A percentile compares a stretch with the other conserved stretches of the same genome.
These are phyloP conservation scores for Colletotrichum sp. DNA, from an alignment of 2,329 filamentous ascomycete species.

Conservation along the genomic window DNA sequence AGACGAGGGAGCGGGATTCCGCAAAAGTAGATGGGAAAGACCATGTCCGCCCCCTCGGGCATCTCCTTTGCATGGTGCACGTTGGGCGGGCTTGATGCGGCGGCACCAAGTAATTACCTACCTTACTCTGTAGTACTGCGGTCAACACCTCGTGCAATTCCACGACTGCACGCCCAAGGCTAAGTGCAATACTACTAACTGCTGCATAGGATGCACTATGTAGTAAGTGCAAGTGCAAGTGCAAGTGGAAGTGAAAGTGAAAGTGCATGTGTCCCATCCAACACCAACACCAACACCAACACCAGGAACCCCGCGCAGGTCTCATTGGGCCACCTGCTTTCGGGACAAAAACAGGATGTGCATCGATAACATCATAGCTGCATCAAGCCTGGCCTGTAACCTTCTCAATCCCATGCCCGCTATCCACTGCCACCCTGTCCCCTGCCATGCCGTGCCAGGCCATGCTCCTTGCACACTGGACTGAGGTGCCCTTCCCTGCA, in stretches of 20 bases:
- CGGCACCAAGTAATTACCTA: background rate
- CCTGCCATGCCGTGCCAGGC: background rate
- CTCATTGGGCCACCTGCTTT: slow-evolving; percentile 12
- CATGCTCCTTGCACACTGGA: background rate
- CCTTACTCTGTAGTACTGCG: background rate
- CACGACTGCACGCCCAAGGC: background rate
- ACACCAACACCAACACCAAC: background rate
- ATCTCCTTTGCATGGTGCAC: background rate
- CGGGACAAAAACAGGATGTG: slow-evolving; percentile 18
- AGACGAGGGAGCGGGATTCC: background rate
- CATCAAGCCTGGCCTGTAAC: slow-evolving; percentile 10
- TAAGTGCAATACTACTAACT: background rate
- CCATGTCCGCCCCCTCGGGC: background rate
- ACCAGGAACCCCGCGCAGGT: slow-evolving; percentile 6
- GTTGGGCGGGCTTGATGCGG: background rate
- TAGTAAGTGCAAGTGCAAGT: background rate
- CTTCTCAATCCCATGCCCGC: background rate
- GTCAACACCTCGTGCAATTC: background rate
- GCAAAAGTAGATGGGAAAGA: background rate
- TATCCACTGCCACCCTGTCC: background rate
- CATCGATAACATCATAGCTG: slow-evolving; percentile 22
- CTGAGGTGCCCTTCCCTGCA: background rate
- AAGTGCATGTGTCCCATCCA: background rate
- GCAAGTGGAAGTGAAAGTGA: background rate
- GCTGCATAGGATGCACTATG: too few relatives aligned